Evolutionary conservation across 1,284 basidiomycete species (phyloP).

Genomic region (Apiotrichum brassicae): DNA sequence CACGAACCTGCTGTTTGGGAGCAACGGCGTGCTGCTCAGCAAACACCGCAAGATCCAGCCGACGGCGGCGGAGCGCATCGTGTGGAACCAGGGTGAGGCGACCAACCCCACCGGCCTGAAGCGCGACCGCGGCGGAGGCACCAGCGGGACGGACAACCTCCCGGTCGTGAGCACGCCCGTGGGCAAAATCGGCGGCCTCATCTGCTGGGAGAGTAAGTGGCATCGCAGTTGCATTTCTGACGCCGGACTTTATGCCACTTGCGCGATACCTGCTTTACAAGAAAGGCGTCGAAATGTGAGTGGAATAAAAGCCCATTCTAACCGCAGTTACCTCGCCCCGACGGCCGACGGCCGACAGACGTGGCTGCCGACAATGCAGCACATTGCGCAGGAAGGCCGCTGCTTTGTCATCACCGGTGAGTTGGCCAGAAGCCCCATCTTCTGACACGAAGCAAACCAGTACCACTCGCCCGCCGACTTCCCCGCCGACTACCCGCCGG

Average conservation of each 20-base stretch:
- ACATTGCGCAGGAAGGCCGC: slow-evolving; percentile 68
- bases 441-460: slow-evolving; percentile 22
- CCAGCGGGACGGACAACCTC: slow-evolving; percentile 23
- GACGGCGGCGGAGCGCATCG: slow-evolving; percentile 60
- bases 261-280: slow-evolving; percentile 41
- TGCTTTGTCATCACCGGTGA: slow-evolving; percentile 62
- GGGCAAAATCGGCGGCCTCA: slow-evolving; percentile 55
- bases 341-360: slow-evolving; percentile 58
- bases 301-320: background rate
- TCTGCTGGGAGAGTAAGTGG: slow-evolving; percentile 61
- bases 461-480: slow-evolving; percentile 28
- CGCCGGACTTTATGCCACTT: slow-evolving; percentile 61
- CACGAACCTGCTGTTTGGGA: slow-evolving; percentile 60
- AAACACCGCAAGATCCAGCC: slow-evolving; percentile 70
- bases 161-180: slow-evolving; percentile 47
- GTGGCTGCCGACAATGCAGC: slow-evolving; percentile 63
- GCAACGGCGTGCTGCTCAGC: slow-evolving; percentile 54
- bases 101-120: slow-evolving; percentile 20
- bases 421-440: background rate
- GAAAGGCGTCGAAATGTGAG: slow-evolving; percentile 35
- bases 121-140: slow-evolving; percentile 33
- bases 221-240: background rate
- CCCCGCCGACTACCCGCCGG: slow-evolving; percentile 26
- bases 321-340: slow-evolving; percentile 43
- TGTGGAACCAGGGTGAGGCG: slow-evolving; percentile 58